Conservation (phyloP, 139 green algal genomes). For the Tetraselmis striata region DNA sequence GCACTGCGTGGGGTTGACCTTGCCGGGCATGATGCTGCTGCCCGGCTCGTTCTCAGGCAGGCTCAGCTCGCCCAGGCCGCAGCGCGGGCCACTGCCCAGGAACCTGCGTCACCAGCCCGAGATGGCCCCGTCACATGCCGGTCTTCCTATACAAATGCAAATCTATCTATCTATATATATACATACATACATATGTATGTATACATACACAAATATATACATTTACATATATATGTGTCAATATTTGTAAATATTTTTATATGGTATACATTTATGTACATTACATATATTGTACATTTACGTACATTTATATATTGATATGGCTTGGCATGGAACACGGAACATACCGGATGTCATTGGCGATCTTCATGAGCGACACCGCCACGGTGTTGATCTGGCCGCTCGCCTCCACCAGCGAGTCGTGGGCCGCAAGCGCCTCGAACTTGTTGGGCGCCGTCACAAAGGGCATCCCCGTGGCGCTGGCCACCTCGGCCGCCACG, state of each 20-base stretch:
- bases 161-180: no score
- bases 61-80: constrained; percentile 86
- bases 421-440: constrained; percentile 90
- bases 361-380: constrained; percentile 85
- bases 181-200: no score
- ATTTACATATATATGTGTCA: no score
- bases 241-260: no score
- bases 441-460: constrained; percentile 95
- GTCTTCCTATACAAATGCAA: no score
- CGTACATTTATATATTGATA: no score
- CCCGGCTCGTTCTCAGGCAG: constrained; percentile 96
- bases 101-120: neutral
- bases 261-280: no score
- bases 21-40: constrained; percentile 93
- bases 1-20: constrained; percentile 98
- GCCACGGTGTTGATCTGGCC: constrained; percentile 88
- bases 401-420: constrained; percentile 75
- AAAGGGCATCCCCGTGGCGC: constrained; percentile 81
- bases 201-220: no score
- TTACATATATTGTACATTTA: no score
- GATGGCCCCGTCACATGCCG: no score
- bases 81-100: constrained; percentile 62
- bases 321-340: no score
- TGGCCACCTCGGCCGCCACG: constrained; percentile 68
- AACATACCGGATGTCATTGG: constrained; percentile 43